A percentile compares a stretch with the other conserved stretches of the same genome.
Conservation (phyloP, 2,329 filamentous ascomycete species). For the Cladobotryum mycophilum region DNA sequence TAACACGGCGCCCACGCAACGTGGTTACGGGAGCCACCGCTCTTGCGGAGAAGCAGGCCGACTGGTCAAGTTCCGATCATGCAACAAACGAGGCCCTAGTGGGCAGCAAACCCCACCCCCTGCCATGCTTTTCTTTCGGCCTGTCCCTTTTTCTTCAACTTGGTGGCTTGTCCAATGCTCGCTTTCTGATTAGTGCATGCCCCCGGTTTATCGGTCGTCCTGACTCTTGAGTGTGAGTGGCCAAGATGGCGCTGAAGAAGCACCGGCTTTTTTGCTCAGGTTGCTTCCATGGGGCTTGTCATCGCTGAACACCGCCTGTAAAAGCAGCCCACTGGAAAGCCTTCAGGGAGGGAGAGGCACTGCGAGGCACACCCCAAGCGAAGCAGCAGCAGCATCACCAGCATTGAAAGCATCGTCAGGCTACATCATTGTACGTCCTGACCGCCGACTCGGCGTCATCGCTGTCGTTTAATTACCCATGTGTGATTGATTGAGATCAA, state of each 20-base stretch:
- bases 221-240: too few relatives aligned
- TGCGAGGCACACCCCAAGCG: too few relatives aligned
- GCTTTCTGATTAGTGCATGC: slow-evolving; percentile 9
- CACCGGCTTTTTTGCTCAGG: neutral
- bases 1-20: neutral
- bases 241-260: neutral
- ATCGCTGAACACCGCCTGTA: neutral
- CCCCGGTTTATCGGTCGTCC: neutral
- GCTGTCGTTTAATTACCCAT: too few relatives aligned
- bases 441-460: too few relatives aligned
- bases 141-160: neutral
- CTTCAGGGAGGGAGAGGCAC: too few relatives aligned
- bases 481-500: too few relatives aligned
- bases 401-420: too few relatives aligned
- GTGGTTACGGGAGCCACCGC: slow-evolving; percentile 5
- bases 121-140: neutral
- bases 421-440: too few relatives aligned
- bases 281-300: too few relatives aligned
- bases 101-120: neutral
- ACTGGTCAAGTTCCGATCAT: slow-evolving; percentile 1
- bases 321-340: too few relatives aligned
- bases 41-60: neutral
- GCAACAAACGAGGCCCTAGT: slow-evolving; percentile 7
- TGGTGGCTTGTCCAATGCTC: neutral
- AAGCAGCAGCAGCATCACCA: too few relatives aligned